Evolutionary conservation across 2,329 filamentous ascomycete genomes (phyloP).

Genomic region (Penicillium sp.): DNA sequence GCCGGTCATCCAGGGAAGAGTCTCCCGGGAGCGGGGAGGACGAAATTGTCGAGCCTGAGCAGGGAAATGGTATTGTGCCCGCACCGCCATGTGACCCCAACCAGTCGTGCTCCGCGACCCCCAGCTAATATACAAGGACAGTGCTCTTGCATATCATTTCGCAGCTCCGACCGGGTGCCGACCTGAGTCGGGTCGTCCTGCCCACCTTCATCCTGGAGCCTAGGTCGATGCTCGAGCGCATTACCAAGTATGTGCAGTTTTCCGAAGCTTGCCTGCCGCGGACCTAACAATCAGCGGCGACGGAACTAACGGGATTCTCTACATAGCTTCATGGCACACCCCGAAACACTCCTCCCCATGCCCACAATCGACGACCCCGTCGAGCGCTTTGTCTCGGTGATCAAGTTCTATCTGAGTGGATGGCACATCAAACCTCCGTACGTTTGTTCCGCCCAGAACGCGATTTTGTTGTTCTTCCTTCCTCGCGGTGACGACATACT

Average conservation of each 20-base stretch:
- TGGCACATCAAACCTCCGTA: slow-evolving; percentile 99
- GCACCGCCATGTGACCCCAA: not conserved
- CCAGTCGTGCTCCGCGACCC: not conserved
- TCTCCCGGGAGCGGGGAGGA: slow-evolving; percentile 61
- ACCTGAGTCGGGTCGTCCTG: slow-evolving; percentile 89
- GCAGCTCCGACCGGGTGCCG: slow-evolving; percentile 90
- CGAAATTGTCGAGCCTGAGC: slow-evolving; percentile 84
- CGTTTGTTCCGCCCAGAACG: slow-evolving; percentile 43
- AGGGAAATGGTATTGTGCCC: slow-evolving; percentile 75
- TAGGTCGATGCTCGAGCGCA: slow-evolving; percentile 95
- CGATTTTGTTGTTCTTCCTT: not conserved
- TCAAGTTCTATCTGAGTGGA: slow-evolving; percentile 97
- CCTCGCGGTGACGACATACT: not conserved
- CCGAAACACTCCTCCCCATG: slow-evolving; percentile 89
- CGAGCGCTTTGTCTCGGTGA: slow-evolving; percentile 87
- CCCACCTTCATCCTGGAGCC: slow-evolving; percentile 98
- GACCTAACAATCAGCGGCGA: not conserved
- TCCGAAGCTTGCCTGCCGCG: not conserved
- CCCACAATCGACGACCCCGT: slow-evolving; percentile 84
- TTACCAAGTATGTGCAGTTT: slow-evolving; percentile 76
- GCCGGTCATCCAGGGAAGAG: slow-evolving; percentile 62
- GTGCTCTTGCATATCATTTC: slow-evolving; percentile 97
- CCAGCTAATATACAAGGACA: slow-evolving; percentile 40
- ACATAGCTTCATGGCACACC: slow-evolving; percentile 95
- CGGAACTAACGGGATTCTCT: slow-evolving; percentile 1